Conservation (phyloP, 2,329 filamentous ascomycete species). For the Beauveria sp. region DNA sequence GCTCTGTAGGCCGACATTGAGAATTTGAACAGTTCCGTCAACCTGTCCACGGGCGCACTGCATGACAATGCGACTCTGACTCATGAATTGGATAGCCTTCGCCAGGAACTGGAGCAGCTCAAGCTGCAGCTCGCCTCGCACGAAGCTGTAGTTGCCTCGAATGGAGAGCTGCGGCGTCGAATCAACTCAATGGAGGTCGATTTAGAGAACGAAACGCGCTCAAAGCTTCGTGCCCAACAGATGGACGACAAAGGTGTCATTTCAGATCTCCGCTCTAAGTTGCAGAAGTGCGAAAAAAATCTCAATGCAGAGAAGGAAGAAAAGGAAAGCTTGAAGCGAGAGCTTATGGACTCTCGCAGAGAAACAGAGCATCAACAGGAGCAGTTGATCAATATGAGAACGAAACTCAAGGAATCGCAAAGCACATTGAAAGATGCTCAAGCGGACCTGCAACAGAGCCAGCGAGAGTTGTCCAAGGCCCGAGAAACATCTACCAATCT, state of each 20-base stretch:
- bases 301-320: conserved; percentile 35
- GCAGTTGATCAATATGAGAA: conserved; percentile 60
- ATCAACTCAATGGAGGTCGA: conserved; percentile 71
- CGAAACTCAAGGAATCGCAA: conserved; percentile 62
- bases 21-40: conserved; percentile 57
- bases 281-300: conserved; percentile 29
- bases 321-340: conserved; percentile 37
- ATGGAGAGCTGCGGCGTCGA: conserved; percentile 71
- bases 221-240: conserved; percentile 24
- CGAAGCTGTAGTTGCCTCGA: conserved; percentile 66
- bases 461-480: conserved; percentile 26
- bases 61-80: conserved; percentile 47
- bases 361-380: conserved; percentile 60
- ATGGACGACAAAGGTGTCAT: conserved; percentile 15
- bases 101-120: conserved; percentile 50
- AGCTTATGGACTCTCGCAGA: conserved; percentile 51
- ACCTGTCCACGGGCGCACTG: conserved; percentile 63
- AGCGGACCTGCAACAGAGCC: conserved; percentile 61
- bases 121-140: conserved; percentile 49
- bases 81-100: conserved; percentile 43
- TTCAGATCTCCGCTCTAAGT: conserved; percentile 31
- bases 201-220: conserved; percentile 64
- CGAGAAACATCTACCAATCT: neutral
- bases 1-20: conserved; percentile 57
- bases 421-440: neutral